These are phyloP conservation scores for Xylaria curta DNA, from an alignment of 495 filamentous ascomycete genomes.

Conservation along the genomic window DNA sequence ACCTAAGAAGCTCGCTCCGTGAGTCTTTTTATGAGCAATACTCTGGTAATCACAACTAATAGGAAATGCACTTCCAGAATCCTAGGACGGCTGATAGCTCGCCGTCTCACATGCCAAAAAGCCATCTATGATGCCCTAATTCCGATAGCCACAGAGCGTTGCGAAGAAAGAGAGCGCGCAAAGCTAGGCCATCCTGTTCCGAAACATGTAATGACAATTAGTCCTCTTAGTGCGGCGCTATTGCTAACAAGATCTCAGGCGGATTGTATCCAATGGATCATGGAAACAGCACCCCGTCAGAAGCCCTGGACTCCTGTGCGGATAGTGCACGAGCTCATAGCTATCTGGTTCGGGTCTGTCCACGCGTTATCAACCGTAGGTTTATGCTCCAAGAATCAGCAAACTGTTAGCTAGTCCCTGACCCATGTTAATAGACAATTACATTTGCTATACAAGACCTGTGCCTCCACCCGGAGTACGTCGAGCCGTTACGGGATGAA, in stretches of 20 bases:
- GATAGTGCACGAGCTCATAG: conserved; percentile 18
- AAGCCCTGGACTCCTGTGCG: conserved; percentile 17
- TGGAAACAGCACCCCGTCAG: conserved; percentile 21
- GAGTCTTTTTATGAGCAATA: not conserved
- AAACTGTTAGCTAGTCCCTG: not conserved
- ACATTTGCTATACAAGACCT: conserved; percentile 43
- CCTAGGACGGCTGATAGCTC: not conserved
- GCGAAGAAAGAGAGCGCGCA: not conserved
- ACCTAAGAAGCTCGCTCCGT: conserved; percentile 22
- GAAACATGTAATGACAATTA: conserved; percentile 24
- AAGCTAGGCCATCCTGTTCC: conserved; percentile 10
- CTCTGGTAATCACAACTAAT: not conserved
- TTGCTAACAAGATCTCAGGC: conserved; percentile 1
- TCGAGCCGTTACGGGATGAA: conserved; percentile 29
- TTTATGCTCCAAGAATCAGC: not conserved
- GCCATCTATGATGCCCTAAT: not conserved
- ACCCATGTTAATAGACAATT: conserved; percentile 30
- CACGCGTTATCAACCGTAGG: conserved; percentile 7
- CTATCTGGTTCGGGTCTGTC: conserved; percentile 21
- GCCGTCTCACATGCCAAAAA: not conserved
- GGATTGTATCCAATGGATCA: conserved; percentile 48
- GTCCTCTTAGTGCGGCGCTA: not conserved
- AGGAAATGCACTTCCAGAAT: not conserved
- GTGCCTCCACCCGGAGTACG: conserved; percentile 41
- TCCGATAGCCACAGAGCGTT: not conserved